These are phyloP conservation scores for Trypanosoma brucei DNA, from an alignment of 208 protist species.

Conservation along the genomic window DNA sequence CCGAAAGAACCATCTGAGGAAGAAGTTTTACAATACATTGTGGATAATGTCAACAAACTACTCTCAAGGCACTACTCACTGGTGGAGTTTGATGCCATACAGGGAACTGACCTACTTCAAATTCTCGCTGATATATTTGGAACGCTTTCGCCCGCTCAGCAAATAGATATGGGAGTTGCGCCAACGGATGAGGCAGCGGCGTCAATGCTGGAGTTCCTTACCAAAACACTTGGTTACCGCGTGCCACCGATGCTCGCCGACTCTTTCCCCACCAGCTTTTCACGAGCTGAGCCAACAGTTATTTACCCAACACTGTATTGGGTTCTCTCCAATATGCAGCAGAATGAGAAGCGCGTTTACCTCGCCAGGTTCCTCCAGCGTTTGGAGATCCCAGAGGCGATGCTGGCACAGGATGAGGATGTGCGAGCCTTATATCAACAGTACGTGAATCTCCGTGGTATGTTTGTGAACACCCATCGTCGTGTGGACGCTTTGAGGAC, in stretches of 20 bases:
- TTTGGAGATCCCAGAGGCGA: conserved; percentile 80
- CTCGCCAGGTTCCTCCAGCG: conserved; percentile 82
- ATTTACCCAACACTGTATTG: conserved; percentile 89
- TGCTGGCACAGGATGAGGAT: conserved; percentile 85
- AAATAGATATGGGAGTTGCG: conserved; percentile 52
- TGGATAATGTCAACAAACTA: conserved; percentile 75
- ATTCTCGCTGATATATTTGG: conserved; percentile 84
- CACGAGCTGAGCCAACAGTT: conserved; percentile 65
- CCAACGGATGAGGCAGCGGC: conserved; percentile 42
- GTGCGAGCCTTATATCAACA: conserved; percentile 77
- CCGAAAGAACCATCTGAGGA: conserved; percentile 42
- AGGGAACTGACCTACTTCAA: conserved; percentile 64
- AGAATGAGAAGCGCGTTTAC: conserved; percentile 89
- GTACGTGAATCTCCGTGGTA: conserved; percentile 71
- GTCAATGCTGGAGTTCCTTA: conserved; percentile 77
- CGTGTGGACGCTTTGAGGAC: conserved; percentile 73
- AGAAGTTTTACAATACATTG: conserved; percentile 74
- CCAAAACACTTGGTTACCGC: conserved; percentile 79
- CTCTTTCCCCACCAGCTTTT: conserved; percentile 75
- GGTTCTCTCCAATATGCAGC: conserved; percentile 82
- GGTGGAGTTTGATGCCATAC: conserved; percentile 82
- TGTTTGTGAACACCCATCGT: conserved; percentile 81
- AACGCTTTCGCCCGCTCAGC: conserved; percentile 52
- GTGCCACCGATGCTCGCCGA: conserved; percentile 62
- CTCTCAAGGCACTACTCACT: conserved; percentile 74